Percentiles rank a stretch among this genome's conserved stretches.
These are phyloP conservation scores for Hypoxylon sp. DNA, from an alignment of 2,329 filamentous ascomycete species.

Conservation along the genomic window DNA sequence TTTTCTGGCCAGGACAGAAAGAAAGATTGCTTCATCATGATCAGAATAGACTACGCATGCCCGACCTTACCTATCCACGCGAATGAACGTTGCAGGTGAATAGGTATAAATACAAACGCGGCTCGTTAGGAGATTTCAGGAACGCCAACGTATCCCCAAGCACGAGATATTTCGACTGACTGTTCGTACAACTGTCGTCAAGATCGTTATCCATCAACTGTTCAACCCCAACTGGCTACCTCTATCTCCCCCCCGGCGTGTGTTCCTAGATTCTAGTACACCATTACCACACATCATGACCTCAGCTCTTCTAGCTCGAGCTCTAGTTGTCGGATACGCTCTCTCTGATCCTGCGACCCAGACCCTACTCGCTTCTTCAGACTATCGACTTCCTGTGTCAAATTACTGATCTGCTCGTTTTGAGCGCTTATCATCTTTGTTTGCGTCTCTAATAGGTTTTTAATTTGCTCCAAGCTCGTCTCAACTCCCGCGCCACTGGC, in stretches of 20 bases:
- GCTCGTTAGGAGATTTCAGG: constrained; percentile 40
- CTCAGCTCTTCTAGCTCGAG: constrained; percentile 75
- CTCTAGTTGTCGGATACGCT: constrained; percentile 77
- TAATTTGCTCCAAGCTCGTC: constrained; percentile 81
- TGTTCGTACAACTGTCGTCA: constrained; percentile 49
- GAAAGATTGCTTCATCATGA: constrained; percentile 21
- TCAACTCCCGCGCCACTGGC: constrained; percentile 68
- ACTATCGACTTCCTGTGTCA: constrained; percentile 81
- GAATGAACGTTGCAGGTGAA: constrained; percentile 18
- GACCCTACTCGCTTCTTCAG: constrained; percentile 82
- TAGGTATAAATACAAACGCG: constrained; percentile 39
- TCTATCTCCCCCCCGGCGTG: constrained; percentile 37
- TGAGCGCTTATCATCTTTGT: constrained; percentile 83
- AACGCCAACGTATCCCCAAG: constrained; percentile 24
- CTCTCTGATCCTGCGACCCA: constrained; percentile 73
- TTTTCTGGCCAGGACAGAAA: not conserved
- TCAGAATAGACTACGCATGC: constrained; percentile 10
- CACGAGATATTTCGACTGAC: constrained; percentile 38
- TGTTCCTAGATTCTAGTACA: constrained; percentile 25
- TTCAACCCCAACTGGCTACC: constrained; percentile 23
- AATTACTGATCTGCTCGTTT: constrained; percentile 78
- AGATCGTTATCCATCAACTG: constrained; percentile 48
- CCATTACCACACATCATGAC: constrained; percentile 59
- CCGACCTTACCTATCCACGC: constrained; percentile 14
- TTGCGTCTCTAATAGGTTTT: constrained; percentile 81